Evolutionary conservation across 805 yeast species (phyloP).

Genomic region (Hagleromyces aurorensis): DNA sequence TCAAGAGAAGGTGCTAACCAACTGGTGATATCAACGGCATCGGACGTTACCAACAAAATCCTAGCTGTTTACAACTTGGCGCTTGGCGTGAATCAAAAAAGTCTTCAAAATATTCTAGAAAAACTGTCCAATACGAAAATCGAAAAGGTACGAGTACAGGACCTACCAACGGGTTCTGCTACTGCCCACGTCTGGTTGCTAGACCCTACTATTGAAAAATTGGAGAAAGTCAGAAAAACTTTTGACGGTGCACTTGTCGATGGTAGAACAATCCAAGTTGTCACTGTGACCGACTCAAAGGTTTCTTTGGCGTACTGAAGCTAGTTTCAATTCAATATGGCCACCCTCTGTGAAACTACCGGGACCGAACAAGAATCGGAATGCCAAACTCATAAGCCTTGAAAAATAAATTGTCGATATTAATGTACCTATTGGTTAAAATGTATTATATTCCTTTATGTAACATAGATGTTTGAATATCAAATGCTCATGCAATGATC

Average conservation of each 20-base stretch:
- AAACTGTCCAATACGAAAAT: constrained; percentile 16
- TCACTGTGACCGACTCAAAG: constrained; percentile 21
- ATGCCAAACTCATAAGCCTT: no score
- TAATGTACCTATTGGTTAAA: no score
- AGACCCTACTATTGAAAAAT: constrained; percentile 18
- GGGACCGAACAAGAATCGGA: no score
- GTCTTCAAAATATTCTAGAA: constrained; percentile 18
- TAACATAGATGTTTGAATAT: no score
- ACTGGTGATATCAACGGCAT: constrained; percentile 20
- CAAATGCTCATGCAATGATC: constrained; percentile 1
- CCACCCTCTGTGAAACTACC: neutral
- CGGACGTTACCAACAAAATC: constrained; percentile 10
- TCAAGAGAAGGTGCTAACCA: no score
- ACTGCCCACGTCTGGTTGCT: constrained; percentile 33
- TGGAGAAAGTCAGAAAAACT: constrained; percentile 27
- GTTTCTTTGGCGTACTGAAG: constrained; percentile 5
- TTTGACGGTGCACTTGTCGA: constrained; percentile 43
- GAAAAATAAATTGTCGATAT: no score
- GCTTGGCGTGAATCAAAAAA: constrained; percentile 23
- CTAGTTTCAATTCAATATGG: no score
- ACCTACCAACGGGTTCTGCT: constrained; percentile 34
- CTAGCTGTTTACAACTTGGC: constrained; percentile 21
- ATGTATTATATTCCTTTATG: no score
- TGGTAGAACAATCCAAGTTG: constrained; percentile 35
- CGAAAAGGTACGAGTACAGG: constrained; percentile 25